Evolutionary conservation across 2,329 filamentous ascomycete species (phyloP), one percentile per base, ranked within the genome.

Genomic region (Fusarium sp.): DNA sequence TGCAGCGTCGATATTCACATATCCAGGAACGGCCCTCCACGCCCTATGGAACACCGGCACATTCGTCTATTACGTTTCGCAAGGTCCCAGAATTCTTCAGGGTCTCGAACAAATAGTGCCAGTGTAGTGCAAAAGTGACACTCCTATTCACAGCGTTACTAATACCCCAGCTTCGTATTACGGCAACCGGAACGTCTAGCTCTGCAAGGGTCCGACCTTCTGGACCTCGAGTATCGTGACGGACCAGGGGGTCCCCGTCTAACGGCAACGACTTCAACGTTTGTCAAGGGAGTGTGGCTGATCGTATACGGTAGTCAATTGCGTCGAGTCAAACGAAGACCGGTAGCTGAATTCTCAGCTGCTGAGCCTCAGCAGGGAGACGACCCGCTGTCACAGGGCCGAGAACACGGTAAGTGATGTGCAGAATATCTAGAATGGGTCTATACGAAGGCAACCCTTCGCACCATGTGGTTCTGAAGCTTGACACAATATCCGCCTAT

Each of bases 11-110:
- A 68, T 63, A 5, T 86, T 86, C 55, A 62, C 79, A 1, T 58
- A 68, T 2, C 77, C 79, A 13, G 84, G 86, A 65, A 71, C 75
- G 12, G 74, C 78, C 4, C 80, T 86, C 2, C 80, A 86, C 53
- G 80, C 86, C 10, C 77, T 87, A 1, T 83, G 78, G 77, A 84
- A 84, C 70, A 83, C 83, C 10, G 59, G 71, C 35, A 67, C 39
- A 14, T 62, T 71, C 31, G 61, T 47, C 27, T 67, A 62, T 47
- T 45, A 53, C 27, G 58, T 75, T 27, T 67, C 66, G 29, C 38
- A 42, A 17, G 65, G 61, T 18, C 47, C 58, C n/a, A 72, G 33
- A 27, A 70, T 73, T 4, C 54, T 55, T 8, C 82, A 83, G 50
- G 79, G 77, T 17, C 60, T 82, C 13, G 81, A 83, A 62, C 33